These are phyloP conservation scores for Erigeron philadelphicus DNA, from an alignment of 140 eudicot species.

Conservation along the genomic window DNA sequence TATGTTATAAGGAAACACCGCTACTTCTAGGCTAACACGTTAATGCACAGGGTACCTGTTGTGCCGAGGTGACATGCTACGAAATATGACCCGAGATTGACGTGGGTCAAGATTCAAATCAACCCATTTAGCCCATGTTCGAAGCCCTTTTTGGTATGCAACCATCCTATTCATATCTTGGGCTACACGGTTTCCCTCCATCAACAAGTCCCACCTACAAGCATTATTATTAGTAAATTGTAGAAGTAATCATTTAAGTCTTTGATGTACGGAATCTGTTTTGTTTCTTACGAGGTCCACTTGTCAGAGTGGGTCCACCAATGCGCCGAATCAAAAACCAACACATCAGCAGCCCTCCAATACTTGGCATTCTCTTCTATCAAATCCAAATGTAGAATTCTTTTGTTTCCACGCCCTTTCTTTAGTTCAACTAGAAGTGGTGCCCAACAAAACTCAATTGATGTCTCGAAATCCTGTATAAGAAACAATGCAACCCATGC, in stretches of 20 bases:
- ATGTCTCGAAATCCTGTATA: slow-evolving; percentile 66
- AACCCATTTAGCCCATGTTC: slow-evolving; percentile 81
- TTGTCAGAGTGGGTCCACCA: slow-evolving; percentile 90
- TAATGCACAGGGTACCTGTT: slow-evolving; percentile 44
- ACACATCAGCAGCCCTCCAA: slow-evolving; percentile 81
- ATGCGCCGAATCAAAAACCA: slow-evolving; percentile 86
- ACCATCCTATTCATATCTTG: slow-evolving; percentile 59
- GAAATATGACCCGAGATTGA: slow-evolving; percentile 59
- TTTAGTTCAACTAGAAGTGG: slow-evolving; percentile 72
- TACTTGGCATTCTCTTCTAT: slow-evolving; percentile 83
- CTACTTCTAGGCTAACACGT: too few relatives aligned
- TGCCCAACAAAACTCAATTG: slow-evolving; percentile 85
- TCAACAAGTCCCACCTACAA: slow-evolving; percentile 68
- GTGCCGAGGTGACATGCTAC: slow-evolving; percentile 89
- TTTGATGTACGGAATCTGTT: not conserved
- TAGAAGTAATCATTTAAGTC: not conserved
- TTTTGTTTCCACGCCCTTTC: slow-evolving; percentile 51
- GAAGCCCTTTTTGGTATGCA: slow-evolving; percentile 72
- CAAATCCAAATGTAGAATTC: slow-evolving; percentile 61
- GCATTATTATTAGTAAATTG: not conserved
- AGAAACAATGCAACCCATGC: slow-evolving; percentile 1
- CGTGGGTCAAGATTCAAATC: slow-evolving; percentile 79
- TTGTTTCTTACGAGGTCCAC: slow-evolving; percentile 56
- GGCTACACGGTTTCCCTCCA: slow-evolving; percentile 61
- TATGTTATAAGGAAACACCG: too few relatives aligned